These are phyloP conservation scores for Phytophthora cryptogea DNA, from an alignment of 352 stramenopile genomes.

Conservation along the genomic window DNA sequence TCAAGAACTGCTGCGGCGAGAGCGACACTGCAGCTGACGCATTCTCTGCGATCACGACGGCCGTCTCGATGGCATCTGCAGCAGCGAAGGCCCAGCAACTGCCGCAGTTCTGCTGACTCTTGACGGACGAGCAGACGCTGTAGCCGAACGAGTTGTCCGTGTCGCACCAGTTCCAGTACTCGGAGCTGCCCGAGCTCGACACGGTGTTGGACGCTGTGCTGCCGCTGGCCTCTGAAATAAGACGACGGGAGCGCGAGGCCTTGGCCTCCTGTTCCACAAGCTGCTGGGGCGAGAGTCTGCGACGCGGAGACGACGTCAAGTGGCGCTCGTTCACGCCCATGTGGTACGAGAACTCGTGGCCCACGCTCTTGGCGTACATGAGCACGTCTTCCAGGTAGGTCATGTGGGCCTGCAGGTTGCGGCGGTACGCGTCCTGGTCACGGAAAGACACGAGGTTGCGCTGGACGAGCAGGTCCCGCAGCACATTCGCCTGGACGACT, in stretches of 20 bases:
- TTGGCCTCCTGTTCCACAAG: conserved; percentile 68
- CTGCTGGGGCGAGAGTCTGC: conserved; percentile 51
- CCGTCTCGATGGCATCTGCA: conserved; percentile 78
- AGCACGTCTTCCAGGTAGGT: conserved; percentile 79
- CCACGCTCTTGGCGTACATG: conserved; percentile 55
- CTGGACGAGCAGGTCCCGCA: conserved; percentile 57
- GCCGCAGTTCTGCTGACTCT: conserved; percentile 83
- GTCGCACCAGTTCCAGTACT: conserved; percentile 76
- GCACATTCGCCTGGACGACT: conserved; percentile 40
- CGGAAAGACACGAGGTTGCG: conserved; percentile 33
- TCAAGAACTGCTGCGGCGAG: conserved; percentile 80
- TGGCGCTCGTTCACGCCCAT: conserved; percentile 74
- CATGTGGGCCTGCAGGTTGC: conserved; percentile 78
- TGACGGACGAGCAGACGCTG: conserved; percentile 76
- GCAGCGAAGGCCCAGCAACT: conserved; percentile 84
- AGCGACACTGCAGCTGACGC: conserved; percentile 61
- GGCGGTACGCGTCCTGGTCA: conserved; percentile 29
- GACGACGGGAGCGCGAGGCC: conserved; percentile 32
- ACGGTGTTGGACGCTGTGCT: conserved; percentile 22
- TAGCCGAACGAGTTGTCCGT: conserved; percentile 62
- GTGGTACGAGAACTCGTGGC: conserved; percentile 65
- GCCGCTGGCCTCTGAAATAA: conserved; percentile 28
- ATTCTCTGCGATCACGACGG: conserved; percentile 68
- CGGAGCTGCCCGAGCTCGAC: conserved; percentile 23
- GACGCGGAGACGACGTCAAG: conserved; percentile 43